Evolutionary conservation across 352 stramenopile species (phyloP).

Genomic region (Globisporangium polare): DNA sequence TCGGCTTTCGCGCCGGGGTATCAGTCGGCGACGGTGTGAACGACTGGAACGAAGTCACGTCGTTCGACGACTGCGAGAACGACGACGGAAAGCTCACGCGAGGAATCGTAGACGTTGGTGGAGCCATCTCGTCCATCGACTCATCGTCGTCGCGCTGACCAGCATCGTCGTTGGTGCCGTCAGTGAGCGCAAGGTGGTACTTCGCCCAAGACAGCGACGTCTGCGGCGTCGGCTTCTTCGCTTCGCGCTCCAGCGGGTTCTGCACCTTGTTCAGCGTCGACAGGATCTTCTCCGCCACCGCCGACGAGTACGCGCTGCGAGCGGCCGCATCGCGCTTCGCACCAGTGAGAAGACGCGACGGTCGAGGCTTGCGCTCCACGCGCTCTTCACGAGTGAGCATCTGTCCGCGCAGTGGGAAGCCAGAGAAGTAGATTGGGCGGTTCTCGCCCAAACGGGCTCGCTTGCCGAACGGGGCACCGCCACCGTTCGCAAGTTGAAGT

Average conservation of each 20-base stretch:
- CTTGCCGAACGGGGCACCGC: constrained; percentile 37
- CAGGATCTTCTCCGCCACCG: constrained; percentile 75
- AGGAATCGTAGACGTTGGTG: constrained; percentile 55
- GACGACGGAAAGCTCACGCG: constrained; percentile 30
- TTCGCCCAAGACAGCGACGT: constrained; percentile 85
- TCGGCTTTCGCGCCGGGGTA: constrained; percentile 18
- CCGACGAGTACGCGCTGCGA: constrained; percentile 68
- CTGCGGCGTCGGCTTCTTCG: constrained; percentile 67
- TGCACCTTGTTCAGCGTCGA: constrained; percentile 81
- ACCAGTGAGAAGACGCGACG: constrained; percentile 73
- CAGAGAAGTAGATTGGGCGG: constrained; percentile 35
- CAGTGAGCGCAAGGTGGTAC: constrained; percentile 64
- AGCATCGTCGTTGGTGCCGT: constrained; percentile 20
- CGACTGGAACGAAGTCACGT: neutral
- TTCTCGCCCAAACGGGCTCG: constrained; percentile 37
- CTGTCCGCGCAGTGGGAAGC: constrained; percentile 26
- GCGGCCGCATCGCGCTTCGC: constrained; percentile 48
- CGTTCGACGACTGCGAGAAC: constrained; percentile 4
- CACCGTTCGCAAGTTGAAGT: constrained; percentile 19
- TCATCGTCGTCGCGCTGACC: constrained; percentile 18
- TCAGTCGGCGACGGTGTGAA: constrained; percentile 6
- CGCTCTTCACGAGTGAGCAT: constrained; percentile 49
- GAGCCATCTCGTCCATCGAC: constrained; percentile 30
- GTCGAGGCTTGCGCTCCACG: constrained; percentile 48
- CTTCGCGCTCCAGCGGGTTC: constrained; percentile 66